Conservation (phyloP, 495 filamentous ascomycete species). For the Tetracladium marchalianum region DNA sequence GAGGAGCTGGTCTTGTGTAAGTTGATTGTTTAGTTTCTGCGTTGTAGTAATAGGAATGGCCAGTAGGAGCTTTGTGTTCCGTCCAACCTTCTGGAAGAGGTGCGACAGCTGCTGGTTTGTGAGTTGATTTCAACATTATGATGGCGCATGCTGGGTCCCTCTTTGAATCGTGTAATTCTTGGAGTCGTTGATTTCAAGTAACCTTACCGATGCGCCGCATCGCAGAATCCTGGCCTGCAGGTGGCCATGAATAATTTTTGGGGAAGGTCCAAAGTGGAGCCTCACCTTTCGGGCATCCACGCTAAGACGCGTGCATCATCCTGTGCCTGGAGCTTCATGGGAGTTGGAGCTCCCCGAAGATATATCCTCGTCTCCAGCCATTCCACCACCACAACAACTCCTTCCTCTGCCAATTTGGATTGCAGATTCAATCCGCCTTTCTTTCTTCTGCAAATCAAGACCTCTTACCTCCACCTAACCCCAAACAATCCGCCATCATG, state of each 20-base stretch:
- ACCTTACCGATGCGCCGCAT: background rate
- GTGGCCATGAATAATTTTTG: conserved; percentile 8
- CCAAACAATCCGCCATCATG: conserved; percentile 43
- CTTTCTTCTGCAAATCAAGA: background rate
- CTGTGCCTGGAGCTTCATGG: conserved; percentile 17
- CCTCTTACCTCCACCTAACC: background rate
- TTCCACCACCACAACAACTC: too few species aligned
- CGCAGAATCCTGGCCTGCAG: background rate
- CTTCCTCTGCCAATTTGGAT: background rate
- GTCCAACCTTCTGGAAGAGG: conserved; percentile 79
- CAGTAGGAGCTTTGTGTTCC: conserved; percentile 84
- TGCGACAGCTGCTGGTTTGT: conserved; percentile 38
- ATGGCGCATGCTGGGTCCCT: background rate
- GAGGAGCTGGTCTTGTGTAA: conserved; percentile 55
- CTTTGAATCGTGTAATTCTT: conserved; percentile 1
- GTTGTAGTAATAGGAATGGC: conserved; percentile 87
- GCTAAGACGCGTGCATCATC: conserved; percentile 5
- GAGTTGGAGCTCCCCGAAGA: too few species aligned
- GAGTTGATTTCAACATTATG: conserved; percentile 54
- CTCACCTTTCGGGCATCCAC: background rate
- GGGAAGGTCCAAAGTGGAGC: conserved; percentile 3
- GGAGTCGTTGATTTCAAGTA: background rate
- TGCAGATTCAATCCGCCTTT: too few species aligned
- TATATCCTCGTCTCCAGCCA: too few species aligned
- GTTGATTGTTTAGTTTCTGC: conserved; percentile 78